Evolutionary conservation across 306 rosid species (phyloP).

Genomic region (Arachis hypogaea): DNA sequence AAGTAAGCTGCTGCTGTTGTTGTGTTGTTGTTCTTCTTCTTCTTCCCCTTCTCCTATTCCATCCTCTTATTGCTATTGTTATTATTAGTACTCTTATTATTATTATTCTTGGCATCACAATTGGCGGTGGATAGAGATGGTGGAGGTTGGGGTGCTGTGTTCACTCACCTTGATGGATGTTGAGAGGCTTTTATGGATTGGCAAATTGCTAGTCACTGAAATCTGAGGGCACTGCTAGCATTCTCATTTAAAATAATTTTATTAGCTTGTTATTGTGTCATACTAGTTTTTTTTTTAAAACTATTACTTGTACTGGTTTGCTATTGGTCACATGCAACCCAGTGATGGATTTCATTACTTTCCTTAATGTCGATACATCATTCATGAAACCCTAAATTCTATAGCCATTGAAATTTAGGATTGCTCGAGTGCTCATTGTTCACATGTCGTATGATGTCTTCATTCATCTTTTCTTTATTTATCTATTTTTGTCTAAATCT

Average conservation of each 20-base stretch:
- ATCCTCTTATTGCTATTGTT: no score
- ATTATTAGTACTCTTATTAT: background rate
- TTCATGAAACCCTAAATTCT: no score
- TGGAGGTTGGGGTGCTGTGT: constrained; percentile 30
- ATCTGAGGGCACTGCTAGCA: constrained; percentile 43
- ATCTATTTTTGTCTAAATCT: background rate
- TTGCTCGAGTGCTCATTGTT: background rate
- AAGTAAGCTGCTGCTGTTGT: background rate
- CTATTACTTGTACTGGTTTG: background rate
- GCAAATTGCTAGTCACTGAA: constrained; percentile 4
- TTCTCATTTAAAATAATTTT: background rate
- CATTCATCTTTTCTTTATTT: background rate
- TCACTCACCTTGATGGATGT: constrained; percentile 26
- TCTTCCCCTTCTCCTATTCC: background rate
- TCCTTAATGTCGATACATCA: background rate
- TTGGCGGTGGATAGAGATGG: constrained; percentile 38
- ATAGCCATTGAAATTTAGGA: background rate
- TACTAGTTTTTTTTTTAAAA: background rate
- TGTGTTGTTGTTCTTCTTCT: background rate
- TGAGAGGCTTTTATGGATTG: constrained; percentile 40
- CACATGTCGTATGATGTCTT: background rate
- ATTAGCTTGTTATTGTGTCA: background rate
- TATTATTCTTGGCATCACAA: background rate
- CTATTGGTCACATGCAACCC: background rate
- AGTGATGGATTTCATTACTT: background rate